phyloP scores from a whole-genome alignment of 345 rosid species.

The Erysimum cheiranthoides region DNA sequence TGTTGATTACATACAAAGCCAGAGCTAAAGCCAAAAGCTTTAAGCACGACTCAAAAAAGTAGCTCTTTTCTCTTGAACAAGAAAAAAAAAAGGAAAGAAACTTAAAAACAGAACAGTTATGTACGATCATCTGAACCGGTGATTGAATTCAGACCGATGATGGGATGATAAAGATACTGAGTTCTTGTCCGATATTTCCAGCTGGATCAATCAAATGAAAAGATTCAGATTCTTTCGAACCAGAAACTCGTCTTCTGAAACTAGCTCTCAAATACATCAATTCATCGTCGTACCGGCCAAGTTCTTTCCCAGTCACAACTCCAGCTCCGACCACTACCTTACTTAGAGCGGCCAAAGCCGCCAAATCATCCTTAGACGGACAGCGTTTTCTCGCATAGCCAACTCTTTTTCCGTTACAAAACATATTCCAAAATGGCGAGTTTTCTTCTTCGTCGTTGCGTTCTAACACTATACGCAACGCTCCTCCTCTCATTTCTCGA shows the following conservation, averaged over 20 bases:
- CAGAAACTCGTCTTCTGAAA: constrained; percentile 56
- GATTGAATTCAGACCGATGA: constrained; percentile 33
- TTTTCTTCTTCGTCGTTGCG: constrained; percentile 18
- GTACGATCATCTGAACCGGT: constrained; percentile 10
- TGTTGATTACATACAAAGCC: constrained; percentile 40
- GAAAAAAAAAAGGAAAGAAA: not conserved
- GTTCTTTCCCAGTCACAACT: constrained; percentile 54
- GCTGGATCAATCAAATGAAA: constrained; percentile 79
- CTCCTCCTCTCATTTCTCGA: constrained; percentile 70
- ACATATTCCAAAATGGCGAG: constrained; percentile 60
- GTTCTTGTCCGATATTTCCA: constrained; percentile 74
- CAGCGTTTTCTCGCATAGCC: constrained; percentile 67
- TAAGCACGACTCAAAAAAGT: constrained; percentile 32
- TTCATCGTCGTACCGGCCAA: constrained; percentile 50
- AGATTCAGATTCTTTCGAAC: constrained; percentile 62
- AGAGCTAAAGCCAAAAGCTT: constrained; percentile 37
- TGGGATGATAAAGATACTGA: constrained; percentile 67
- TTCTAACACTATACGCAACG: constrained; percentile 66
- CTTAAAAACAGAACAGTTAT: constrained; percentile 23
- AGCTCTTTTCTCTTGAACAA: constrained; percentile 14
- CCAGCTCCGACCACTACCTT: constrained; percentile 71
- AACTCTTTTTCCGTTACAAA: constrained; percentile 70
- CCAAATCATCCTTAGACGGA: constrained; percentile 55
- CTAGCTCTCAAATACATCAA: constrained; percentile 72
- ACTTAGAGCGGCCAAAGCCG: constrained; percentile 53